Base-by-base conservation (phyloP, 768 basidiomycete species). In the Xerocomus spinulosus region DNA sequence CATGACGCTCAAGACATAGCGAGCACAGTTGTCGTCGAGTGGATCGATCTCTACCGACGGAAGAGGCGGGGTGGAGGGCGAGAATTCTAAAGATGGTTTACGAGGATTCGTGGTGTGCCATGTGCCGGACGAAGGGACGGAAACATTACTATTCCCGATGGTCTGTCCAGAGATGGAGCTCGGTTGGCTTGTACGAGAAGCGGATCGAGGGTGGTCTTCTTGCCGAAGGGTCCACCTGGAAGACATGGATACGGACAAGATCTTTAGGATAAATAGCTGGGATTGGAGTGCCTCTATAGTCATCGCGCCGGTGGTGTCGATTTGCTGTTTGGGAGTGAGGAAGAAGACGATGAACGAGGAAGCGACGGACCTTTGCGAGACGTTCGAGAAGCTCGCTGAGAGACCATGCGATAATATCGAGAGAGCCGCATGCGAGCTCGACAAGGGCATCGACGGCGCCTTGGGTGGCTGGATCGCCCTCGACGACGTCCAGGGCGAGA, bases 241-340 rank as follows among this genome's bases (percentile, higher is more conserved):
- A 5, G 87, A 80, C 77, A 94, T 81, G 39, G 83, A 80, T 36
- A 85, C 73, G 0, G 85, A 77, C 12, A 95, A 67, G 20, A 93
- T 82, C 68, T 93, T 91, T 58, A 93, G 74, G 32, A 94, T 69
- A 56, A 89, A 90, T 2, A 94, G 73, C 62, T 93, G 88, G 0
- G 92, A 93, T 60, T 94, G 91, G 4, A 92, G 75, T 35, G 85
- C 78, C 47, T 91, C 85, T 15, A 88, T 72, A 3, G 82, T 72
- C 48, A 78, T 69, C 45, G 73, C 70, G 2, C 79, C 80, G 21
- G 73, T 68, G 13, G 67, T 52, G 57, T 81, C 79, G 51, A 73
- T 70, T 71, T 82, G 83, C 76, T 84, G 55, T 49, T 51, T 42
- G 36, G 44, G 42, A 18, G 30, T 37, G 36, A 40, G 38, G 51